phyloP scores from a whole-genome alignment of 192 early-diverging fungal species.

The Umbelopsis sp. region DNA sequence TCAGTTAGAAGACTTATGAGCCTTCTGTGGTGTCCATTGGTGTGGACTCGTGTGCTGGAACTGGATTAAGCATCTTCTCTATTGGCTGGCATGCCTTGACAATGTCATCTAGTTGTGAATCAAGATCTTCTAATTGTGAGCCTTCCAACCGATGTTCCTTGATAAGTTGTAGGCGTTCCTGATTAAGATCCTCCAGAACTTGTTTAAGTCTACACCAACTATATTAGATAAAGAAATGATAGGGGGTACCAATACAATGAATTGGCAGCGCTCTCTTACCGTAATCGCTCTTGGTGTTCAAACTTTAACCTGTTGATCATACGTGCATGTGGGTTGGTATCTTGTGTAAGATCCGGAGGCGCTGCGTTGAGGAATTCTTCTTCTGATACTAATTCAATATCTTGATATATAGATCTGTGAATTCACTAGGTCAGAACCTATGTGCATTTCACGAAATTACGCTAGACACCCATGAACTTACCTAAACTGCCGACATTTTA shows the following conservation, averaged over 20 bases:
- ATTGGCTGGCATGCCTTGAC: background rate
- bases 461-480: slow-evolving; percentile 19
- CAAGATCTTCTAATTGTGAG: slow-evolving; percentile 4
- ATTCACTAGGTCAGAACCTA: no score
- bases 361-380: slow-evolving; percentile 40
- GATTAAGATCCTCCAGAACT: slow-evolving; percentile 5
- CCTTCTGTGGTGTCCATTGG: background rate
- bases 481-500: slow-evolving; percentile 56
- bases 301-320: slow-evolving; percentile 60
- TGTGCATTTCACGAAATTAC: background rate
- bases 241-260: background rate
- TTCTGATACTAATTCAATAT: slow-evolving; percentile 46
- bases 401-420: slow-evolving; percentile 55
- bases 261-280: slow-evolving; percentile 2
- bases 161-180: slow-evolving; percentile 3
- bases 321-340: slow-evolving; percentile 41
- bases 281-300: slow-evolving; percentile 53
- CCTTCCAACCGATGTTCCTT: slow-evolving; percentile 9
- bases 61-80: slow-evolving; percentile 6
- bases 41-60: background rate
- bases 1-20: background rate
- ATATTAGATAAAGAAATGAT: background rate
- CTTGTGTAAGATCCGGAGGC: slow-evolving; percentile 27
- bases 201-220: background rate
- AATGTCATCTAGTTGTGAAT: slow-evolving; percentile 1